Conservation (phyloP, 2,329 filamentous ascomycete species). For the Hymenoscyphus albidus region DNA sequence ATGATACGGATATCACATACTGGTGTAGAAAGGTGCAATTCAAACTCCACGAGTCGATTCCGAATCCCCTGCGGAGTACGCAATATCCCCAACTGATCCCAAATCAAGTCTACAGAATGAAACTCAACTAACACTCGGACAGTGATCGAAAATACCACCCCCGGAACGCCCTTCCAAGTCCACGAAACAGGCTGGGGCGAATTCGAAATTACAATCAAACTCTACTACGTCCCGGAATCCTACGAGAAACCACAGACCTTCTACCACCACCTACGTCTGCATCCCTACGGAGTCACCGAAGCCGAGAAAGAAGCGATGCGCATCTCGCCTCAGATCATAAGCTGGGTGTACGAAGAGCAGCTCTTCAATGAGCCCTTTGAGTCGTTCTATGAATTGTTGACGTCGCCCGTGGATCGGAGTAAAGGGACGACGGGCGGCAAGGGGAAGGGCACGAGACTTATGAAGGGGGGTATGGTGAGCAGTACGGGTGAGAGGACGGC, state of each 20-base stretch:
- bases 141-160: conserved; percentile 66
- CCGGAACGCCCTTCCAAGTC: conserved; percentile 70
- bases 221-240: conserved; percentile 86
- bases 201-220: conserved; percentile 92
- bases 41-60: conserved; percentile 95
- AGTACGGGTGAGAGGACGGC: conserved; percentile 62
- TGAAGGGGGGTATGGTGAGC: conserved; percentile 36
- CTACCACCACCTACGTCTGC: conserved; percentile 86
- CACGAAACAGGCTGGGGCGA: conserved; percentile 96
- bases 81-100: conserved; percentile 12
- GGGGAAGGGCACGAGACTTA: conserved; percentile 51
- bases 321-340: conserved; percentile 61
- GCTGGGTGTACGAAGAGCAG: conserved; percentile 88
- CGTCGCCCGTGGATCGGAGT: conserved; percentile 54
- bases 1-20: conserved; percentile 86
- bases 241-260: conserved; percentile 94
- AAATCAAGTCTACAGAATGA: too few relatives aligned
- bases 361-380: conserved; percentile 97
- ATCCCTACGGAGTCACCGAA: conserved; percentile 83
- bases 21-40: conserved; percentile 98
- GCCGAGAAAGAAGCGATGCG: conserved; percentile 58
- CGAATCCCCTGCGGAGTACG: conserved; percentile 78
- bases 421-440: conserved; percentile 46
- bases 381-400: conserved; percentile 84
- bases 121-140: not conserved